phyloP scores from a whole-genome alignment of 2,329 filamentous ascomycete genomes.

The Didymella exigua region DNA sequence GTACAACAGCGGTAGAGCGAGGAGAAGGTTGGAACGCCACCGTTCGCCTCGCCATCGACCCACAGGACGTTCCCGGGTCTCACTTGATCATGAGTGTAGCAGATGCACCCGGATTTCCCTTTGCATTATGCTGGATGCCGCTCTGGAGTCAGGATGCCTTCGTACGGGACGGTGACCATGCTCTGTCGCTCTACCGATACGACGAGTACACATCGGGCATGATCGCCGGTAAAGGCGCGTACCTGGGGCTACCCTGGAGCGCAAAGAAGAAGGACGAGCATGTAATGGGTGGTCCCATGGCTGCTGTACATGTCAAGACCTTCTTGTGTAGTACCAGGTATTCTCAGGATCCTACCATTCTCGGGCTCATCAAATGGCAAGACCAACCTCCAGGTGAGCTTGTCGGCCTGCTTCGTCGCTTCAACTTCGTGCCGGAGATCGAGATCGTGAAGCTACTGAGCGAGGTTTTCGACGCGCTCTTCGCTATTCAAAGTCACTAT shows the following conservation, averaged over 20 bases:
- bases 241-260: conserved; percentile 82
- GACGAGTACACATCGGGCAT: conserved; percentile 87
- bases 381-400: conserved; percentile 75
- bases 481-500: conserved; percentile 88
- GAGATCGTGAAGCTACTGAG: conserved; percentile 94
- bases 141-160: conserved; percentile 94
- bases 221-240: conserved; percentile 78
- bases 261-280: conserved; percentile 74
- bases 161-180: conserved; percentile 81
- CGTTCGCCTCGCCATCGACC: conserved; percentile 77
- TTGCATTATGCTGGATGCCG: conserved; percentile 90
- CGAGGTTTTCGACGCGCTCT: conserved; percentile 88
- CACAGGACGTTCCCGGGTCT: conserved; percentile 78
- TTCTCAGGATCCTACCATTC: conserved; percentile 85
- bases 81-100: conserved; percentile 91
- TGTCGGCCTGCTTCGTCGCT: conserved; percentile 74
- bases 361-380: conserved; percentile 86
- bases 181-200: conserved; percentile 82
- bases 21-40: conserved; percentile 89
- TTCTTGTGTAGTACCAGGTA: conserved; percentile 94
- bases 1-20: conserved; percentile 78
- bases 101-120: conserved; percentile 84
- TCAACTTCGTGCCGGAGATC: conserved; percentile 94
- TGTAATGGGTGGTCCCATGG: conserved; percentile 74
- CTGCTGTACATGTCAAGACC: conserved; percentile 78